Evolutionary conservation across 2,329 filamentous ascomycete species (phyloP).

Genomic region (Onygenales sp.): DNA sequence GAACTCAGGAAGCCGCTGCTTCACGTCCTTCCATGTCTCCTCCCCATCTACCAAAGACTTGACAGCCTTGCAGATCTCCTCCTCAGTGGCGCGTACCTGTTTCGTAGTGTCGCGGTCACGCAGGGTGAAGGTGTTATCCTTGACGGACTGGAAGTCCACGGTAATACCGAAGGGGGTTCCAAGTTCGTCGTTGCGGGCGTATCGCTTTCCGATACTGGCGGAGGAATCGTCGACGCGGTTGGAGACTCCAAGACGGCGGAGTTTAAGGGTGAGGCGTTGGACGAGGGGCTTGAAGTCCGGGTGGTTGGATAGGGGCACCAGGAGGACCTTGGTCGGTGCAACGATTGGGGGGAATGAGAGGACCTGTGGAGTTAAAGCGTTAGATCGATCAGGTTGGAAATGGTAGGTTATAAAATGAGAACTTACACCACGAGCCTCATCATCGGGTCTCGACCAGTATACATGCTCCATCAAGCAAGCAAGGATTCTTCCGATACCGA

Average conservation of each 20-base stretch:
- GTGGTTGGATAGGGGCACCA: slow-evolving; percentile 80
- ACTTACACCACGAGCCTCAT: slow-evolving; percentile 80
- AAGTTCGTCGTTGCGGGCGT: slow-evolving; percentile 88
- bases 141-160: slow-evolving; percentile 87
- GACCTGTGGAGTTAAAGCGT: slow-evolving; percentile 36
- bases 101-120: slow-evolving; percentile 83
- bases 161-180: slow-evolving; percentile 92
- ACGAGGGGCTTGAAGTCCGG: slow-evolving; percentile 70
- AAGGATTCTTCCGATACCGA: slow-evolving; percentile 89
- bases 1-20: slow-evolving; percentile 72
- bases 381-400: background rate
- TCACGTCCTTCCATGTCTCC: slow-evolving; percentile 61
- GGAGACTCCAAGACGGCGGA: slow-evolving; percentile 68
- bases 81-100: slow-evolving; percentile 77
- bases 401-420: background rate
- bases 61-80: slow-evolving; percentile 68
- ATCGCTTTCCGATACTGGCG: slow-evolving; percentile 89
- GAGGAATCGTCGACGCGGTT: slow-evolving; percentile 84
- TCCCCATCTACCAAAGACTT: slow-evolving; percentile 53
- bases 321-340: slow-evolving; percentile 89
- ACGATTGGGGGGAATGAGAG: slow-evolving; percentile 67
- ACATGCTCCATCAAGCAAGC: slow-evolving; percentile 90
- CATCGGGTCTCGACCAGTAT: slow-evolving; percentile 82
- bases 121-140: slow-evolving; percentile 78
- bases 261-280: slow-evolving; percentile 60